Evolutionary conservation across 371 early-diverging fungal genomes (phyloP), one percentile per base, ranked within the genome.

Genomic region (Batkoa obscura): DNA sequence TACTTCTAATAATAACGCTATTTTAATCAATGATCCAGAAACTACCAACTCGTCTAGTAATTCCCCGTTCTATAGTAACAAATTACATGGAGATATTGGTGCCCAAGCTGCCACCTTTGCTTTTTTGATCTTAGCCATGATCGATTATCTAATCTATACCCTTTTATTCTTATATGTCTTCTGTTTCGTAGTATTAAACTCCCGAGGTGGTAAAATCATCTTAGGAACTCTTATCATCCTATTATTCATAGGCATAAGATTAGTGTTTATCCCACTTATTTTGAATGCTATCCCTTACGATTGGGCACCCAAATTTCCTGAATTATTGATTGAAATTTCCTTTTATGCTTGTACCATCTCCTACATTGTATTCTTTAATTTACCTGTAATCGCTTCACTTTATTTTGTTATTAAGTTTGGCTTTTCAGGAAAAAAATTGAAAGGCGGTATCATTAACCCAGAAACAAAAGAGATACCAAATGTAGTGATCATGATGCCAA

Each of bases 401-500:
- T 53, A 53, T 30, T 53, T 53, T 41, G 53, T 53, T n/a, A 4
- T 53, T 39, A 53, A 53, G 34, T 53, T 53, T 38, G 53, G 53
- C 10, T 53, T 53, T 23, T 3, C 23, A 2, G 53, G 53, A 9
- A 39, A 53, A 8, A 53, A 53, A 39, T 31, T 53, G 36, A 53
- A 41, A 30, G 53, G 38, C n/a, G 53, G 53, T 39, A 53, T 53
- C 2, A 38, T 33, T 4, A 30, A 36, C 38, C 12, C 45, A 5
- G 39, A 53, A 30, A 23, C 23, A 10, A 30, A 30, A 3, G n/a
- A 53, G 34, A 39, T 9, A 15, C 53, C 53, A 17, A 53, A 38
- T 35, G 53, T 53, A 12, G 53, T 53, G 34, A 53, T 53, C 35
- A 53, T 53, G 53, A 53, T 53, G 53, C 53, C 53, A 10, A 53